Conservation (phyloP, 495 filamentous ascomycete species). For the Corynascus novoguineensis region DNA sequence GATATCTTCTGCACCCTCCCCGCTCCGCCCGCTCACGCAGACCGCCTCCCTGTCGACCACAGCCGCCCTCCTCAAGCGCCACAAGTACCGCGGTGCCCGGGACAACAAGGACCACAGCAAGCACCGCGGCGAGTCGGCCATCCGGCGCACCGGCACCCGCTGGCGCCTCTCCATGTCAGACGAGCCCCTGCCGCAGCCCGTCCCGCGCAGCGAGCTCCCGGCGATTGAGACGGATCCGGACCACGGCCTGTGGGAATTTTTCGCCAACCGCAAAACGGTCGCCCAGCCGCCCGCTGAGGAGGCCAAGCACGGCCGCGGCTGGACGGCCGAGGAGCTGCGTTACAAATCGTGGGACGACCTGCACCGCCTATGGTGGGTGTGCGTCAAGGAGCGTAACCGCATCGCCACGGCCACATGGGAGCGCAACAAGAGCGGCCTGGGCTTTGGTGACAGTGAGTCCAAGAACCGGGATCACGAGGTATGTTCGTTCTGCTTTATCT, state of each 20-base stretch:
- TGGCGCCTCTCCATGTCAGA: conserved; percentile 63
- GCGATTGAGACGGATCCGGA: conserved; percentile 56
- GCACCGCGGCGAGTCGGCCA: conserved; percentile 71
- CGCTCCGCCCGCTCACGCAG: conserved; percentile 18
- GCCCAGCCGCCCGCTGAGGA: conserved; percentile 65
- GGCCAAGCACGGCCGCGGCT: conserved; percentile 65
- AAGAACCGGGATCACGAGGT: conserved; percentile 54
- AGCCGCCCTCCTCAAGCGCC: conserved; percentile 31
- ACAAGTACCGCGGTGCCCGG: conserved; percentile 33
- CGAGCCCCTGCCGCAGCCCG: conserved; percentile 68
- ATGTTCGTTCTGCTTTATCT: conserved; percentile 27
- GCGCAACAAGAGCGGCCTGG: conserved; percentile 55
- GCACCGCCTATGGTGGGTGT: conserved; percentile 91
- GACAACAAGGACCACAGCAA: conserved; percentile 57
- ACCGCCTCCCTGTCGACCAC: conserved; percentile 35
- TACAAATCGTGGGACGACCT: conserved; percentile 90
- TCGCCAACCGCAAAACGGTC: conserved; percentile 58
- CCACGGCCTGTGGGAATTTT: conserved; percentile 95
- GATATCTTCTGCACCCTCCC: conserved; percentile 1
- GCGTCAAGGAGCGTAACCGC: conserved; percentile 85
- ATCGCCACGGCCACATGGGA: conserved; percentile 72
- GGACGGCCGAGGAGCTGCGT: conserved; percentile 83
- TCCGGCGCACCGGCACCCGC: conserved; percentile 70
- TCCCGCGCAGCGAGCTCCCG: conserved; percentile 56
- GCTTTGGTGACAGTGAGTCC: conserved; percentile 63